These are phyloP conservation scores for Petunia hybrid DNA, from an alignment of 305 asterid species.

Conservation along the genomic window DNA sequence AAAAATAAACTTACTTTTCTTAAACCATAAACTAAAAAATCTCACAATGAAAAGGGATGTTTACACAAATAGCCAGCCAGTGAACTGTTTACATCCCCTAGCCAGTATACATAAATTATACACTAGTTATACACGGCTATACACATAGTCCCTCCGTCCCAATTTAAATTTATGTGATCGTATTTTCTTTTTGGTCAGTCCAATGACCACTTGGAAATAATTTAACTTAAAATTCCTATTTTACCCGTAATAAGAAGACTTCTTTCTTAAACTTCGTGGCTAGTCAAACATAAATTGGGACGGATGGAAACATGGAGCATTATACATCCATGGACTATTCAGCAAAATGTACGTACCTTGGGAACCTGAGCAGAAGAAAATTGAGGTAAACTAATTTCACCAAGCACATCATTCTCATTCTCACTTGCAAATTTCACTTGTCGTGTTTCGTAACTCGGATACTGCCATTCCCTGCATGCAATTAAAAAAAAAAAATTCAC, in stretches of 20 bases:
- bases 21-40: background rate
- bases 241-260: too few relatives aligned
- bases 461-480: conserved; percentile 77
- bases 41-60: too few relatives aligned
- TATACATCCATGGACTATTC: background rate
- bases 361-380: conserved; percentile 88
- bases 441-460: conserved; percentile 69
- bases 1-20: background rate
- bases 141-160: too few relatives aligned
- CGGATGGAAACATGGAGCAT: background rate
- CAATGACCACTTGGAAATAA: too few relatives aligned
- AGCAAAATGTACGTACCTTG: conserved; percentile 53
- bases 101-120: too few relatives aligned
- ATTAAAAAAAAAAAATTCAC: background rate
- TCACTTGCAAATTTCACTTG: conserved; percentile 66
- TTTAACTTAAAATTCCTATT: too few relatives aligned
- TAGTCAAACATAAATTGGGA: background rate
- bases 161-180: too few relatives aligned
- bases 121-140: too few relatives aligned
- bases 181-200: too few relatives aligned
- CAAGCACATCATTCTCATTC: conserved; percentile 58
- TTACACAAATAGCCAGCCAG: too few relatives aligned
- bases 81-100: too few relatives aligned
- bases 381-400: conserved; percentile 65
- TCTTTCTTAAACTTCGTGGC: background rate